Base-by-base conservation (phyloP, 163 green algal genomes). In the Chlamydomonas reinhardtii region DNA sequence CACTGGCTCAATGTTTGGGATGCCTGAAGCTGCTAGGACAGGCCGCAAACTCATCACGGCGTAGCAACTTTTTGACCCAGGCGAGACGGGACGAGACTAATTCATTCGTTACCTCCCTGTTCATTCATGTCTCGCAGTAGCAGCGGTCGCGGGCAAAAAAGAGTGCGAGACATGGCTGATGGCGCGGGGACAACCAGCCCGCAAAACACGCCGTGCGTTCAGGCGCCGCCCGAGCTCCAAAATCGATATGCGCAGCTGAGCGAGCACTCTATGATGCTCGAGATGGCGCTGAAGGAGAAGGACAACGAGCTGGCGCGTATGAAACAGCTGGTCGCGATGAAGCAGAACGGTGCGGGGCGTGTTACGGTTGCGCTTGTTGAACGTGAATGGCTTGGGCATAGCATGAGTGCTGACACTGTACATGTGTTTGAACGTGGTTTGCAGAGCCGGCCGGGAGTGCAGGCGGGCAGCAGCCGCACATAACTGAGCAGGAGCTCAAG, bases 401-500 rank as follows among this genome's bases (percentile, higher is more conserved):
- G 39, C 39, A 48, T 8, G 39, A 48, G 8, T 8, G 5, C 39
- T 48, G 39, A 48, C 39, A 48, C 5, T 48, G 39, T 48, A 14
- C 39, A 8, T 14, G 8, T 8, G 5, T 48, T 5, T 48, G 39
- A 48, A 5, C 48, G 48, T 56, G 48, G 1, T 56, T 2, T 9
- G 80, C 75, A 34, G 48, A 79, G 32, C 70, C 80, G 3, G 48
- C 48, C 1, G 48, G 48, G 1, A 74, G 80, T 70, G 56, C 54
- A 61, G 54, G 52, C 1, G 64, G 74, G 0, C 29, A 68, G 9
- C 64, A 32, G 4, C 61, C 85, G 9, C 9, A 79, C 29, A 87
- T 90, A 35, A 83, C 87, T 0, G 88, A 91, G n/a, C 73, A 78
- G 32, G 88, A 91, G 72, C 69, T 91, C 25, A 91, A 91, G 64